Conservation (phyloP, 1,139 yeast genomes). For the Schizosaccharomyces versatilis region DNA sequence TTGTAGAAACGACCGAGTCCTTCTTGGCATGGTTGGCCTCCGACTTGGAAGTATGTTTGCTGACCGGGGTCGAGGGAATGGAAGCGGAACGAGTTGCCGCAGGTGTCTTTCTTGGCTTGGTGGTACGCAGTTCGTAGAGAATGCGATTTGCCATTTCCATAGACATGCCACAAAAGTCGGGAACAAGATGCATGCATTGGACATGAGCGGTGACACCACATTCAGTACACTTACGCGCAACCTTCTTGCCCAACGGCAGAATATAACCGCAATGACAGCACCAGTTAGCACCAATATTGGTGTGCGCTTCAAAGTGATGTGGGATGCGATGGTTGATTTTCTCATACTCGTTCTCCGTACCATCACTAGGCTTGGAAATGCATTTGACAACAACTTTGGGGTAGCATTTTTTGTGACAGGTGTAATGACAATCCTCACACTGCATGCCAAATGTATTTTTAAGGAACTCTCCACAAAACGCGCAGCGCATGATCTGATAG, state of each 20-base stretch:
- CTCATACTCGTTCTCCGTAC: conserved; percentile 64
- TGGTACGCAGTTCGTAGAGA: conserved; percentile 58
- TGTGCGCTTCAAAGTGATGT: conserved; percentile 73
- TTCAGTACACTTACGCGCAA: conserved; percentile 83
- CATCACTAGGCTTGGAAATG: conserved; percentile 75
- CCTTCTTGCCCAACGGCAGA: conserved; percentile 82
- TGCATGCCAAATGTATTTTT: conserved; percentile 77
- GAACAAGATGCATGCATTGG: conserved; percentile 79
- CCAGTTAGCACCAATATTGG: conserved; percentile 94
- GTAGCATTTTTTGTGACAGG: conserved; percentile 88
- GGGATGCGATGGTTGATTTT: conserved; percentile 90
- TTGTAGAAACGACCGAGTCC: not conserved
- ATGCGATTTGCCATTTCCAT: conserved; percentile 92
- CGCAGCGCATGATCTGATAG: conserved; percentile 90
- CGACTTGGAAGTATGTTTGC: not conserved
- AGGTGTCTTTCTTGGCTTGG: conserved; percentile 27
- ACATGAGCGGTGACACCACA: conserved; percentile 92
- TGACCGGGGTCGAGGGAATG: not conserved
- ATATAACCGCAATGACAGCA: conserved; percentile 97
- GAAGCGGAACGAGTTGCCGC: conserved; percentile 9
- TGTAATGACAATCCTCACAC: conserved; percentile 84
- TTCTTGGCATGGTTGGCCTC: not conserved
- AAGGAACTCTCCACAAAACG: conserved; percentile 83
- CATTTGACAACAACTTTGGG: conserved; percentile 88
- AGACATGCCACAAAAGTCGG: conserved; percentile 95